Percentiles rank a stretch among this genome's conserved stretches.
phyloP scores from a whole-genome alignment of 2,329 filamentous ascomycete genomes.

The Diaporthe citriasiana region DNA sequence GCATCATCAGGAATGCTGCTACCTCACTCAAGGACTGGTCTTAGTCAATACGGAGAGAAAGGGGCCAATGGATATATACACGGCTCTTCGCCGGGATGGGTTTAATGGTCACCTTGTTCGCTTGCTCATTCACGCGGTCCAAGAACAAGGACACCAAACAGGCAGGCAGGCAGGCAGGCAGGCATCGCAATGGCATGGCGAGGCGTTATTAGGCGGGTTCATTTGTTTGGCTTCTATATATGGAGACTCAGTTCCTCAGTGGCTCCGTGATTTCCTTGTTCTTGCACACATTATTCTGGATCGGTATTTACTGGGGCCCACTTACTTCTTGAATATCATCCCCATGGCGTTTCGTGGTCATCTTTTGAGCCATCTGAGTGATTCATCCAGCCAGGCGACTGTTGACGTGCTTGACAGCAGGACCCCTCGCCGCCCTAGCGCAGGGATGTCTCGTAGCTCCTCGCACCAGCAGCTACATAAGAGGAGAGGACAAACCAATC shows the following conservation, averaged over 20 bases:
- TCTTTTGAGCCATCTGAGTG: not conserved
- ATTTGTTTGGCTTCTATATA: slow-evolving; percentile 1
- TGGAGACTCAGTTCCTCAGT: not conserved
- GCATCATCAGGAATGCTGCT: slow-evolving; percentile 74
- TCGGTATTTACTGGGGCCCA: slow-evolving; percentile 6
- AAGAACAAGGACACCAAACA: not conserved
- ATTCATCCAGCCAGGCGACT: too few relatives aligned
- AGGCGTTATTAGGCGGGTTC: slow-evolving; percentile 37
- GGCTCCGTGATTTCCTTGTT: slow-evolving; percentile 21
- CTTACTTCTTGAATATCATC: slow-evolving; percentile 15
- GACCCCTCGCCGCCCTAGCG: not conserved
- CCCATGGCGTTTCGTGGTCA: not conserved
- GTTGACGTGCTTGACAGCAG: not conserved
- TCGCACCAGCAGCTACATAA: not conserved
- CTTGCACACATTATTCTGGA: slow-evolving; percentile 11
- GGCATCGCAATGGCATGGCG: slow-evolving; percentile 39
- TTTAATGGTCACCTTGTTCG: not conserved
- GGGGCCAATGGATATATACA: not conserved
- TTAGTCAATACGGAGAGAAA: not conserved
- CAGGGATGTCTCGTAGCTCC: not conserved
- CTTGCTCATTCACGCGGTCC: not conserved
- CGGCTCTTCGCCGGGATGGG: not conserved
- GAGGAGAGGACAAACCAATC: too few relatives aligned
- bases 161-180: slow-evolving; percentile 16
- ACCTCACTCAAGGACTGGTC: slow-evolving; percentile 36